phyloP scores from a whole-genome alignment of 2,329 filamentous ascomycete species.

The Botrytis fragariae region DNA sequence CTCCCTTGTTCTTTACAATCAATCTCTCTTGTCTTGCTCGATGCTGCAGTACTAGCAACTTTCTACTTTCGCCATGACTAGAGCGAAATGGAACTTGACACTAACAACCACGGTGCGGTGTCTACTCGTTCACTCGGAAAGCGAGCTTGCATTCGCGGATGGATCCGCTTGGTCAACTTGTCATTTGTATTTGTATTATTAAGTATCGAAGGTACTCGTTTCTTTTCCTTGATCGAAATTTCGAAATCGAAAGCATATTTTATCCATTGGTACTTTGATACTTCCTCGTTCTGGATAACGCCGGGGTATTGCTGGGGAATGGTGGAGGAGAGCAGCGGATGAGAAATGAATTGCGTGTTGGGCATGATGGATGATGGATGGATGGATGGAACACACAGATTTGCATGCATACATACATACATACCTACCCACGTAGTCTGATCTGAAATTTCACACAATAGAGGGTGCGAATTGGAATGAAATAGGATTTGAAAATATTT shows the following conservation, averaged over 20 bases:
- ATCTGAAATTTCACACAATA: not conserved
- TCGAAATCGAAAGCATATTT: not conserved
- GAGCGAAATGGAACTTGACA: not conserved
- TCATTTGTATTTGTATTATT: slow-evolving; percentile 10
- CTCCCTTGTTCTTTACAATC: slow-evolving; percentile 3
- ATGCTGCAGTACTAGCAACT: not conserved
- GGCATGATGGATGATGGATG: not conserved
- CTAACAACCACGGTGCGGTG: not conserved
- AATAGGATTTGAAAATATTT: not conserved
- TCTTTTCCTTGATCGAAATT: not conserved
- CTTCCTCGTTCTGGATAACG: not conserved
- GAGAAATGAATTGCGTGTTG: not conserved
- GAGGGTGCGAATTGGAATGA: not conserved
- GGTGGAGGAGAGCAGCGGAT: not conserved
- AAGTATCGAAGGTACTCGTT: not conserved
- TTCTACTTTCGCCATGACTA: not conserved
- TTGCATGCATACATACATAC: not conserved
- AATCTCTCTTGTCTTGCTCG: not conserved
- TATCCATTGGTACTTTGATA: not conserved
- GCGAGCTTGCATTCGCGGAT: not conserved
- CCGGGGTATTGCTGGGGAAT: not conserved
- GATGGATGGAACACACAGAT: not conserved
- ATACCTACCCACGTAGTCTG: not conserved
- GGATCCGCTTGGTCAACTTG: not conserved
- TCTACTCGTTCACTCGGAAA: not conserved